Conservation (phyloP, 805 yeast species). For the Ogataea neopini region DNA sequence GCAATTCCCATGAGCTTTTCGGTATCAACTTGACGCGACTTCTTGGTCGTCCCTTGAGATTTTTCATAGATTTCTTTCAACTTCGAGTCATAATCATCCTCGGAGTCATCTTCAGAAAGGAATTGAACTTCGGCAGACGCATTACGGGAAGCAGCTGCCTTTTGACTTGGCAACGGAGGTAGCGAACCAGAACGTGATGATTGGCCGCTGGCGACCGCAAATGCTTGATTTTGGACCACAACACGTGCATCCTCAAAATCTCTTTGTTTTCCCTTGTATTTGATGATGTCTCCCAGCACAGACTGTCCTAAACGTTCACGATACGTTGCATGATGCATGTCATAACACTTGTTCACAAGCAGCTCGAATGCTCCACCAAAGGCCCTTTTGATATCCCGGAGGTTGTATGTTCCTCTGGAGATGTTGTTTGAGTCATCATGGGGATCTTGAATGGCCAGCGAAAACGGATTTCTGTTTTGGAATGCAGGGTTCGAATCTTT, state of each 20-base stretch:
- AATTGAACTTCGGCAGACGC: conserved; percentile 44
- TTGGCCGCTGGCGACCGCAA: conserved; percentile 30
- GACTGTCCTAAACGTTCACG: conserved; percentile 69
- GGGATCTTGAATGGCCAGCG: conserved; percentile 86
- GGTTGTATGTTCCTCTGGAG: conserved; percentile 80
- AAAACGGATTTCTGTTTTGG: conserved; percentile 55
- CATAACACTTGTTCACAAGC: conserved; percentile 72
- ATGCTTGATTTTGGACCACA: conserved; percentile 62
- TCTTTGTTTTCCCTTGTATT: conserved; percentile 70
- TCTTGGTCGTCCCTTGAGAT: conserved; percentile 20
- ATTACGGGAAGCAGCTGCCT: conserved; percentile 34
- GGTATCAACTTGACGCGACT: conserved; percentile 9
- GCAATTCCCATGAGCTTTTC: conserved; percentile 29
- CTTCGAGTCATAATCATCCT: conserved; percentile 21
- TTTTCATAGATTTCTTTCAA: conserved; percentile 18
- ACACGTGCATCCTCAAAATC: conserved; percentile 76
- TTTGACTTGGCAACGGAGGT: conserved; percentile 36
- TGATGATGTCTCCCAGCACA: conserved; percentile 77
- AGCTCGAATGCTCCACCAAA: conserved; percentile 87
- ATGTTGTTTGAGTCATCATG: conserved; percentile 81
- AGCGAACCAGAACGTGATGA: conserved; percentile 18
- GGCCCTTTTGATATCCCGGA: conserved; percentile 77
- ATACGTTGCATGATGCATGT: conserved; percentile 63
- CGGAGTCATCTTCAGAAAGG: conserved; percentile 29
- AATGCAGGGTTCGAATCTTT: conserved; percentile 44